Evolutionary conservation across 2,329 filamentous ascomycete species (phyloP).

Genomic region (Stagonosporopsis rhizophila): DNA sequence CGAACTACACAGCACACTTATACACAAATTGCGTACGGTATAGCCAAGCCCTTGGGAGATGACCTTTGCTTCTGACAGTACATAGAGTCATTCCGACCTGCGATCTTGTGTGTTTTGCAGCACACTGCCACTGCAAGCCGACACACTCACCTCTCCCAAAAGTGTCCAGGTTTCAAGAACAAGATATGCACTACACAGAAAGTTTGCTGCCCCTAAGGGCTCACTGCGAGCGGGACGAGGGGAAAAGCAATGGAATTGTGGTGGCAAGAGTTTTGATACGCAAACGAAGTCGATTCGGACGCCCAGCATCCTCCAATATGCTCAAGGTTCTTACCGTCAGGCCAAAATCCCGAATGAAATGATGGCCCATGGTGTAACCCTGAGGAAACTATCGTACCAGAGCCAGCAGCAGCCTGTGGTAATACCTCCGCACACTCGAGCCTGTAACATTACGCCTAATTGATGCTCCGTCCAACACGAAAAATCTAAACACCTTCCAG

Average conservation of each 20-base stretch:
- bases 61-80: background rate
- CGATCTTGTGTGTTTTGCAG: background rate
- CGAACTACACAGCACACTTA: background rate
- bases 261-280: background rate
- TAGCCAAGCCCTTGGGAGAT: background rate
- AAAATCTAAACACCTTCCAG: slow-evolving; percentile 1
- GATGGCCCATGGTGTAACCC: background rate
- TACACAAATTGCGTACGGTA: background rate
- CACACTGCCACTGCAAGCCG: background rate
- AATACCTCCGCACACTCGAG: background rate
- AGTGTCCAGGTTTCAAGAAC: background rate
- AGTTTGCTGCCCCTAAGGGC: background rate
- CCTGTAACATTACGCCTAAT: background rate
- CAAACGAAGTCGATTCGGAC: background rate
- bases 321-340: background rate
- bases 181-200: background rate
- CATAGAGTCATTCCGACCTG: background rate
- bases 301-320: background rate
- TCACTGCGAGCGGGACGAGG: background rate
- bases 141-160: background rate
- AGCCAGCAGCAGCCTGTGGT: background rate
- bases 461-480: background rate
- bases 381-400: background rate
- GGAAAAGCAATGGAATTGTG: background rate
- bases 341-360: background rate